Evolutionary conservation across 768 basidiomycete genomes (phyloP).

Genomic region (Podaxis rugospora): DNA sequence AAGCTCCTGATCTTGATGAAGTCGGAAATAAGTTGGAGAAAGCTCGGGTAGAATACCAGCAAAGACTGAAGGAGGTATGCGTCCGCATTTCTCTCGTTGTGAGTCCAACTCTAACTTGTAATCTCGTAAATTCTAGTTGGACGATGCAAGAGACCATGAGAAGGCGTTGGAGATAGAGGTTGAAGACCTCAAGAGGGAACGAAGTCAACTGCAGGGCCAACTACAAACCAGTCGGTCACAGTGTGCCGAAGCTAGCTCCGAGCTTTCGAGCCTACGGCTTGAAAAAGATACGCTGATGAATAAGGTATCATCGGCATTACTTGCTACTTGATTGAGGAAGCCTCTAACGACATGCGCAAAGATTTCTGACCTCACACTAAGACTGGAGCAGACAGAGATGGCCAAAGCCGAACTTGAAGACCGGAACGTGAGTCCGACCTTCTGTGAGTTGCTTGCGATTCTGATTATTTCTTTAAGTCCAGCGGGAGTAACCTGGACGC

Average conservation of each 20-base stretch:
- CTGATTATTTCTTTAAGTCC: neutral
- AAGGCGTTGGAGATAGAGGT: neutral
- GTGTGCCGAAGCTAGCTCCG: neutral
- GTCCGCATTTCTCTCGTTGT: neutral
- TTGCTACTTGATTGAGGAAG: neutral
- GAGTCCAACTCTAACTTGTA: neutral
- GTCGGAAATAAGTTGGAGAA: conserved; percentile 12
- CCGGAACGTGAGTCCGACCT: neutral
- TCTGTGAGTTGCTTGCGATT: neutral
- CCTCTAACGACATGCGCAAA: neutral
- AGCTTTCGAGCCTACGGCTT: neutral
- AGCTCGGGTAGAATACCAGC: conserved; percentile 14
- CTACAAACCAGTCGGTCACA: neutral
- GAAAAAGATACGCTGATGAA: conserved; percentile 3
- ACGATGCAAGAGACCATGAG: neutral
- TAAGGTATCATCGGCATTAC: neutral
- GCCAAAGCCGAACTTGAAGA: neutral
- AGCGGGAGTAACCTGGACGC: neutral
- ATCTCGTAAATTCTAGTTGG: neutral
- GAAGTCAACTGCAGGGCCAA: conserved; percentile 1
- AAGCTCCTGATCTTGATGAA: conserved; percentile 11
- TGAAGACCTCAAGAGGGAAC: conserved; percentile 4
- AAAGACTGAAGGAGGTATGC: conserved; percentile 1
- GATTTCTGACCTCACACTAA: conserved; percentile 2
- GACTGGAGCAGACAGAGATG: neutral